phyloP scores from a whole-genome alignment of 441 rosid species.

The Biscutella laevigata region DNA sequence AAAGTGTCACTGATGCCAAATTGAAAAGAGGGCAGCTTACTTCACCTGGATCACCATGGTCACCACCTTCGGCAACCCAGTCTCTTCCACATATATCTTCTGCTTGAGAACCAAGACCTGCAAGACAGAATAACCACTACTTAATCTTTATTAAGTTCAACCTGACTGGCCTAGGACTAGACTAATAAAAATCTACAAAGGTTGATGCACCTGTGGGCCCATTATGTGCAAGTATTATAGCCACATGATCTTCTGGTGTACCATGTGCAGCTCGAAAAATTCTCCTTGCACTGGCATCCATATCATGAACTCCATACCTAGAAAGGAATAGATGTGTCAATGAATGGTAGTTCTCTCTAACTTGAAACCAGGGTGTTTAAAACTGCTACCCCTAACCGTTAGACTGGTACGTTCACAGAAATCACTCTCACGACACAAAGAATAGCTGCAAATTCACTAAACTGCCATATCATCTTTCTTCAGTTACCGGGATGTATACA shows the following conservation, averaged over 20 bases:
- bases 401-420: conserved; percentile 1
- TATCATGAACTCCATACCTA: conserved; percentile 69
- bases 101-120: conserved; percentile 74
- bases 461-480: not conserved
- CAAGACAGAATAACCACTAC: conserved; percentile 8
- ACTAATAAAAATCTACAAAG: conserved; percentile 4
- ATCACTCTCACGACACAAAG: not conserved
- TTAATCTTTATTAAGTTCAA: not conserved
- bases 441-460: not conserved
- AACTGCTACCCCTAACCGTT: not conserved
- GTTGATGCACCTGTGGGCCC: conserved; percentile 63
- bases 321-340: not conserved
- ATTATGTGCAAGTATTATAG: conserved; percentile 76
- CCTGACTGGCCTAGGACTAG: not conserved
- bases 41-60: conserved; percentile 89
- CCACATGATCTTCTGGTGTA: conserved; percentile 64
- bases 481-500: not conserved
- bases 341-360: not conserved
- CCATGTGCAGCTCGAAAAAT: conserved; percentile 47
- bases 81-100: conserved; percentile 82
- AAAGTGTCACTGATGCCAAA: conserved; percentile 9
- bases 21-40: conserved; percentile 11
- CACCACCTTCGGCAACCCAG: conserved; percentile 63
- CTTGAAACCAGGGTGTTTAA: not conserved
- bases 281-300: conserved; percentile 55